These are phyloP conservation scores for Ogataea dorogensis DNA, from an alignment of 805 yeast species.

Conservation along the genomic window DNA sequence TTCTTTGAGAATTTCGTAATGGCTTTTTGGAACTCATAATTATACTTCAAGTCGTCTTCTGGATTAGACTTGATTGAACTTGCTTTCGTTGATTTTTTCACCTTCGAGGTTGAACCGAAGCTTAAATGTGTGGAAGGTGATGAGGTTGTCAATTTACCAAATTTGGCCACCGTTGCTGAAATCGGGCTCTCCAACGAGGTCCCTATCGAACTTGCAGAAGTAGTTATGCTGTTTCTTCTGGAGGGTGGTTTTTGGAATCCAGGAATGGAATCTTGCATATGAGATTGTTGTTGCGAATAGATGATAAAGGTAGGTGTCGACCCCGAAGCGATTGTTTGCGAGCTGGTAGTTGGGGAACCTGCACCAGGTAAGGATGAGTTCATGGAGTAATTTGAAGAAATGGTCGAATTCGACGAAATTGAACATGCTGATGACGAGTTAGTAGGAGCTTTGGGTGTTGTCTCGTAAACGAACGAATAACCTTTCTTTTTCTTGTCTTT, in stretches of 20 bases:
- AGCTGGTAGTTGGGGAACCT: conserved; percentile 13
- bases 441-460: conserved; percentile 14
- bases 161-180: conserved; percentile 22
- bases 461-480: conserved; percentile 26
- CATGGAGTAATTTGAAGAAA: conserved; percentile 16
- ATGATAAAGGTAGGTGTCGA: conserved; percentile 16
- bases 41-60: conserved; percentile 18
- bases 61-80: background rate
- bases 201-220: conserved; percentile 6
- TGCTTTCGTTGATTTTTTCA: conserved; percentile 1
- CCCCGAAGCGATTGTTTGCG: conserved; percentile 7
- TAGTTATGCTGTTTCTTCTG: conserved; percentile 6
- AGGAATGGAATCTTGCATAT: background rate
- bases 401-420: conserved; percentile 21
- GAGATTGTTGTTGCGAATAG: conserved; percentile 12
- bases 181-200: conserved; percentile 21
- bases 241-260: conserved; percentile 1
- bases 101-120: conserved; percentile 2
- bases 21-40: conserved; percentile 29
- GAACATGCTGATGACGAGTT: conserved; percentile 18
- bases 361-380: conserved; percentile 15
- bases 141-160: conserved; percentile 20
- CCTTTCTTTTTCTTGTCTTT: conserved; percentile 4
- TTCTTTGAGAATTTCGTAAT: conserved; percentile 34
- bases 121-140: conserved; percentile 7